Percentiles rank a stretch among this genome's conserved stretches.
These are phyloP conservation scores for Magnaporthiopsis rhizophila DNA, from an alignment of 2,329 filamentous ascomycete species.

Conservation along the genomic window DNA sequence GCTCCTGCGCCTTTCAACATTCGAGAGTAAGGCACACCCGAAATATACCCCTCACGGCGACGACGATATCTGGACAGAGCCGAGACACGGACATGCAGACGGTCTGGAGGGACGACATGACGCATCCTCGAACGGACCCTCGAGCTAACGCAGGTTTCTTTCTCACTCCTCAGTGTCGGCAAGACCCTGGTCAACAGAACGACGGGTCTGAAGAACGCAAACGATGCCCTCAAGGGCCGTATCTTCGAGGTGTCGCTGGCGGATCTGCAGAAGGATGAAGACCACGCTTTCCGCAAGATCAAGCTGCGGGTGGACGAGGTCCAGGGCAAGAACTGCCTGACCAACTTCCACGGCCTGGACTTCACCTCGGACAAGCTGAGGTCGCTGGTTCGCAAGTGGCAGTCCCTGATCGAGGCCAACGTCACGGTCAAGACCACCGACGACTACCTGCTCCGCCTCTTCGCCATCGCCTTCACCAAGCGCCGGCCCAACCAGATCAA, in stretches of 20 bases:
- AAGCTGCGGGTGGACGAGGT: conserved; percentile 98
- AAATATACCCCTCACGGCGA: conserved; percentile 9
- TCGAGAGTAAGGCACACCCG: conserved; percentile 69
- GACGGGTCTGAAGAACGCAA: conserved; percentile 99
- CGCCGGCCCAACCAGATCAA: conserved; percentile 98
- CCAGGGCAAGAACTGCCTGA: conserved; percentile 99
- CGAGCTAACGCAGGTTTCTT: conserved; percentile 12
- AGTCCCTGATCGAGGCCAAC: conserved; percentile 98
- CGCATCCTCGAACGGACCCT: conserved; percentile 13
- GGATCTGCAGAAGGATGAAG: conserved; percentile 99
- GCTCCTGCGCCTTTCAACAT: conserved; percentile 92
- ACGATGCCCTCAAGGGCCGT: conserved; percentile 96
- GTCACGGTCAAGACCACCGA: conserved; percentile 99
- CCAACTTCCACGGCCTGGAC: conserved; percentile 99
- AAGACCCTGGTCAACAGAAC: conserved; percentile 99
- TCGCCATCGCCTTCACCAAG: conserved; percentile 99
- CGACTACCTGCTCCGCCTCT: conserved; percentile 98
- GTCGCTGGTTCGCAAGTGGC: conserved; percentile 99
- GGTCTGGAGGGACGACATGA: not conserved
- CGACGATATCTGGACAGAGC: not conserved
- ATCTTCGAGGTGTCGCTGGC: conserved; percentile 98
- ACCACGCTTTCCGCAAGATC: conserved; percentile 99
- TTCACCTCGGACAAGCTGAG: conserved; percentile 99
- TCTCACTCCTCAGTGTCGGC: conserved; percentile 65
- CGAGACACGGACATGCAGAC: not conserved